Percentiles rank a stretch among this genome's conserved stretches.
Conservation (phyloP, 768 basidiomycete genomes). For the Multifurca ochricompacta region DNA sequence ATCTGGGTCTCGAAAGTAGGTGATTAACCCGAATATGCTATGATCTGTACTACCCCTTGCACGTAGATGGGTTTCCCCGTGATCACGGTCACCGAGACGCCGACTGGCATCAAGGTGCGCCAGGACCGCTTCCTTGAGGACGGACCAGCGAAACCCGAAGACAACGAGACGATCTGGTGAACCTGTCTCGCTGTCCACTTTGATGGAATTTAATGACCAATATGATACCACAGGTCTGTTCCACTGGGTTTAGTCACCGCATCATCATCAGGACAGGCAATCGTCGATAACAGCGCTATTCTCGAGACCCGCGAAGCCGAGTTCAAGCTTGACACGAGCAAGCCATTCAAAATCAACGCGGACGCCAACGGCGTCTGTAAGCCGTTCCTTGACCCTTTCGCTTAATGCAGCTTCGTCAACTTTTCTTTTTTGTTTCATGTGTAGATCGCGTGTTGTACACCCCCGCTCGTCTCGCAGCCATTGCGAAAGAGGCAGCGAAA, state of each 20-base stretch:
- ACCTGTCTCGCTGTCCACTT: not conserved
- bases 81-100: slow-evolving; percentile 72
- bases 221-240: slow-evolving; percentile 48
- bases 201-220: not conserved
- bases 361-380: slow-evolving; percentile 83
- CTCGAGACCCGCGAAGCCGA: slow-evolving; percentile 61
- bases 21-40: not conserved
- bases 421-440: slow-evolving; percentile 4
- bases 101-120: slow-evolving; percentile 63
- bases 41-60: not conserved
- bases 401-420: not conserved
- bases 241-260: slow-evolving; percentile 68
- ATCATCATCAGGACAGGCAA: slow-evolving; percentile 47
- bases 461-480: slow-evolving; percentile 65
- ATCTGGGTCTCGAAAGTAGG: slow-evolving; percentile 81
- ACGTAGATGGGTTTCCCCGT: slow-evolving; percentile 77
- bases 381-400: slow-evolving; percentile 27
- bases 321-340: slow-evolving; percentile 64
- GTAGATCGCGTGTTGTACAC: slow-evolving; percentile 82
- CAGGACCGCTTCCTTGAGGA: slow-evolving; percentile 93
- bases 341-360: slow-evolving; percentile 85
- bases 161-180: slow-evolving; percentile 85
- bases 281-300: slow-evolving; percentile 53
- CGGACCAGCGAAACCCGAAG: slow-evolving; percentile 67
- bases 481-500: slow-evolving; percentile 75